phyloP scores from a whole-genome alignment of 2,329 filamentous ascomycete genomes.

The Ophiostoma sp. region DNA sequence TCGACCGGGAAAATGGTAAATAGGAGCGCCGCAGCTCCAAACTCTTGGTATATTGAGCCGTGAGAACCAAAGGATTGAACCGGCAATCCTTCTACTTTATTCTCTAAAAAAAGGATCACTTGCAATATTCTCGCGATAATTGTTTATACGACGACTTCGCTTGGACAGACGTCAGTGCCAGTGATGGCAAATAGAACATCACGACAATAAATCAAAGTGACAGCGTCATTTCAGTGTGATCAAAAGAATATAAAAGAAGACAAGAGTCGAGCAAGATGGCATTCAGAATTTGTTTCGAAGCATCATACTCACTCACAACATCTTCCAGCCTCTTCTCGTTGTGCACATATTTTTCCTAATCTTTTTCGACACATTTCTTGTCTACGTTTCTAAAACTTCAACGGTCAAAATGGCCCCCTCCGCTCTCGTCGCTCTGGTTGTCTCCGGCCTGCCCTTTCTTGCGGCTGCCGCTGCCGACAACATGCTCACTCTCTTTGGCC shows the following conservation, averaged over 20 bases:
- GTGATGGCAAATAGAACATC: background rate
- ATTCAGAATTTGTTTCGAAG: background rate
- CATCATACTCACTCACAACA: background rate
- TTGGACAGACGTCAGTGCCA: background rate
- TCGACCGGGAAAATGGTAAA: too few relatives aligned
- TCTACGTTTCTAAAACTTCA: background rate
- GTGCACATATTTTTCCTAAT: too few relatives aligned
- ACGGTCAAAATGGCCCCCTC: background rate
- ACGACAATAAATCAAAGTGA: background rate
- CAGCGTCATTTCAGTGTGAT: background rate
- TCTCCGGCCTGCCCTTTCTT: background rate
- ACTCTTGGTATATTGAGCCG: too few relatives aligned
- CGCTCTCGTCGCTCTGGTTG: background rate
- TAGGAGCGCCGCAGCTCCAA: too few relatives aligned
- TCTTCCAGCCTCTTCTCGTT: too few relatives aligned
- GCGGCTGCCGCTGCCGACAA: background rate
- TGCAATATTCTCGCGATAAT: background rate
- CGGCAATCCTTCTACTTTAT: too few relatives aligned
- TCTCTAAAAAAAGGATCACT: background rate
- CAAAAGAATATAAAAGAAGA: background rate
- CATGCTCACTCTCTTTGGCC: background rate
- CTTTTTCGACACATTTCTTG: background rate
- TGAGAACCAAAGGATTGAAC: too few relatives aligned
- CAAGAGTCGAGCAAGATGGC: background rate
- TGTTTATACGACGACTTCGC: background rate